A percentile compares a stretch with the other conserved stretches of the same genome.
Conservation (phyloP, 1,284 basidiomycete species). For the Apiotrichum veenhuisii region DNA sequence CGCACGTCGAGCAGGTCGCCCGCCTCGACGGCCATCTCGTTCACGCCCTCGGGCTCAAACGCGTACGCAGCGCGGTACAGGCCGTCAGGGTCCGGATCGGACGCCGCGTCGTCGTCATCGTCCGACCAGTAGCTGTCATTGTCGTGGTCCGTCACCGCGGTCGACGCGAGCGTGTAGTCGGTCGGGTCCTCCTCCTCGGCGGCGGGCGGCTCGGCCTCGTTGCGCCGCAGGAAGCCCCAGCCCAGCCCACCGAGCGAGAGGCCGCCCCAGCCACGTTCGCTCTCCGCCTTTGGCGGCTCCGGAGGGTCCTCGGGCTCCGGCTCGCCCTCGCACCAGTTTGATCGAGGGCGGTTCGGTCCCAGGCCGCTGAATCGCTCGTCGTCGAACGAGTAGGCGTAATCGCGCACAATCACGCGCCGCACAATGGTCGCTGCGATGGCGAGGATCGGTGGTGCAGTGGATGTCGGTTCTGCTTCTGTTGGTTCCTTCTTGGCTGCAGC, state of each 20-base stretch:
- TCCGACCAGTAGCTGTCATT: constrained; percentile 19
- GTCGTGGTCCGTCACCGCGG: constrained; percentile 13
- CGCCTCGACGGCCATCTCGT: constrained; percentile 43
- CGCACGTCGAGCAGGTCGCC: constrained; percentile 43
- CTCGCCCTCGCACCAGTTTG: constrained; percentile 21
- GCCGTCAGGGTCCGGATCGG: constrained; percentile 32
- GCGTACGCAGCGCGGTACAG: constrained; percentile 41
- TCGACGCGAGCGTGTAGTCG: constrained; percentile 4
- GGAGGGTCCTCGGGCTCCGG: constrained; percentile 12
- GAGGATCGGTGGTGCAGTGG: not conserved
- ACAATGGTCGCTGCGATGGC: constrained; percentile 4
- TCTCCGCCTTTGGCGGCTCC: constrained; percentile 3
- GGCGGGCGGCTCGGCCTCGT: not conserved
- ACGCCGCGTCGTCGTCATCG: constrained; percentile 12
- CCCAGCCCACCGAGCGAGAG: constrained; percentile 17
- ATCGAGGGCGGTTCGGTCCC: constrained; percentile 11
- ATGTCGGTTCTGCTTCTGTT: not conserved
- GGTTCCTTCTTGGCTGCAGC: not conserved
- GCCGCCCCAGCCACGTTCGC: constrained; percentile 22
- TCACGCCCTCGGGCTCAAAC: constrained; percentile 42
- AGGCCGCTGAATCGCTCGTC: constrained; percentile 39
- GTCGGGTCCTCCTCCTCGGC: not conserved
- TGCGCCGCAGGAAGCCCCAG: constrained; percentile 20
- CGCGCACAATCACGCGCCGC: constrained; percentile 34
- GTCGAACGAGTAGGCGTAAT: constrained; percentile 33